These are phyloP conservation scores for Penicillium nordicum DNA, from an alignment of 2,329 filamentous ascomycete genomes.

Conservation along the genomic window DNA sequence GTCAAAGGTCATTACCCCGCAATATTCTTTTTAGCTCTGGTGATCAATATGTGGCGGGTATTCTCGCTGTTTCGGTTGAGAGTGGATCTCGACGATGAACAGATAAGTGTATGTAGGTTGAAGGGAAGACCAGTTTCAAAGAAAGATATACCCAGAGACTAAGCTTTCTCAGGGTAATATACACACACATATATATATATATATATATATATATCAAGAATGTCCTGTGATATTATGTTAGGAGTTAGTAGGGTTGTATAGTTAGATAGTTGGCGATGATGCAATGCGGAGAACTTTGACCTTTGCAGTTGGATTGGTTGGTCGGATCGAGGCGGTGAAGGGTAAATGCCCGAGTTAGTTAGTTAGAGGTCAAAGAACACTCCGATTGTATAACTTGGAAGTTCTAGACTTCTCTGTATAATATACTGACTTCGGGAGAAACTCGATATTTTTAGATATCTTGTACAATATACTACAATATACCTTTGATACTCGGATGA, in stretches of 20 bases:
- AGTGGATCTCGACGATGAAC: slow-evolving; percentile 8
- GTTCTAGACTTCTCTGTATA: background rate
- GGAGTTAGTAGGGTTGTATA: background rate
- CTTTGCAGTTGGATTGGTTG: too few species aligned
- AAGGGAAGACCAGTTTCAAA: background rate
- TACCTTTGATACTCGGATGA: too few species aligned
- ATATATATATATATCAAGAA: background rate
- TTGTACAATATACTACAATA: background rate
- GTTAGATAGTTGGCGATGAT: slow-evolving; percentile 5
- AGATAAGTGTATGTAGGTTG: background rate
- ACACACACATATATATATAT: too few species aligned
- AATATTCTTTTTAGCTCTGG: background rate
- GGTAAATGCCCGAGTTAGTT: background rate
- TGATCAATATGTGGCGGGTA: slow-evolving; percentile 3
- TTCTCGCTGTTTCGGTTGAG: background rate
- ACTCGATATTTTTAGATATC: background rate
- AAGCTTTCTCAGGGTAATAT: background rate
- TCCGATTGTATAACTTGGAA: background rate
- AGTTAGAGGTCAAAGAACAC: background rate
- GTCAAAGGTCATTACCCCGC: slow-evolving; percentile 4
- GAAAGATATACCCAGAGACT: background rate
- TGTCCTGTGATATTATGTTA: background rate
- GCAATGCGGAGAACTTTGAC: slow-evolving; percentile 20
- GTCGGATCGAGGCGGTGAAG: too few species aligned
- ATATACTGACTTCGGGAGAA: background rate